Base-by-base conservation (phyloP, 805 yeast species). In the Wickerhamomyces rabaulensis region DNA sequence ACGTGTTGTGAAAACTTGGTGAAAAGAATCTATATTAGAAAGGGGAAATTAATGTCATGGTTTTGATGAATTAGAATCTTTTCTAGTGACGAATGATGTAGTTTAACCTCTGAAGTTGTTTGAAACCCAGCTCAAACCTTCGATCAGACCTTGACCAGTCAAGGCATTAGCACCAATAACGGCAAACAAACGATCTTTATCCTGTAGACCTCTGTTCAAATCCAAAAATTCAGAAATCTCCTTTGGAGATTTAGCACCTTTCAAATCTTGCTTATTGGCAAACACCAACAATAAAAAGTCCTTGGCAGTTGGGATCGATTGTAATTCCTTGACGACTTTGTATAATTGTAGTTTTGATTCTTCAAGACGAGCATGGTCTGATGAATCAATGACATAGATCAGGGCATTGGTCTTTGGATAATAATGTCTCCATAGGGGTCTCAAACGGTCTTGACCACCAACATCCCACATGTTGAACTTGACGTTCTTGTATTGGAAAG, bases 371-470 rank as follows among this genome's bases (percentile, higher is more conserved):
- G 73, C 77, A 40, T 68, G 62, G 66, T 90, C 96, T 8, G 86
- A 79, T 6, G 89, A 78, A 67, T 91, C 98, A 50, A 91, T 84
- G 46, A 91, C 97, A 65, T 87, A 91, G 46, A 91, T 88, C 48
- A 91, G 75, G 9, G 96, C 96, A 62, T 89, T 86, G 5, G 97
- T 88, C 35, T 96, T 96, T 12, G 95, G 87, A 67, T 86, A 89
- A 68, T 91, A 91, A 63, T 91, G 97, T 66, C 97, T 81, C 97
- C 98, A 91, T 48, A 91, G 73, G 0, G 95, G 95, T 62, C 97
- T 79, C 56, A 90, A 79, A 65, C 95, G 75, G 60, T 87, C 95
- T 71, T 89, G 97, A 63, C 97, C 97, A 69, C 97, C 97, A 51
- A 94, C 94, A 66, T 87, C 95, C 95, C 95, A 87, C 62, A 87